Base-by-base conservation (phyloP, 345 rosid species). In the Dovyalis caffra region DNA sequence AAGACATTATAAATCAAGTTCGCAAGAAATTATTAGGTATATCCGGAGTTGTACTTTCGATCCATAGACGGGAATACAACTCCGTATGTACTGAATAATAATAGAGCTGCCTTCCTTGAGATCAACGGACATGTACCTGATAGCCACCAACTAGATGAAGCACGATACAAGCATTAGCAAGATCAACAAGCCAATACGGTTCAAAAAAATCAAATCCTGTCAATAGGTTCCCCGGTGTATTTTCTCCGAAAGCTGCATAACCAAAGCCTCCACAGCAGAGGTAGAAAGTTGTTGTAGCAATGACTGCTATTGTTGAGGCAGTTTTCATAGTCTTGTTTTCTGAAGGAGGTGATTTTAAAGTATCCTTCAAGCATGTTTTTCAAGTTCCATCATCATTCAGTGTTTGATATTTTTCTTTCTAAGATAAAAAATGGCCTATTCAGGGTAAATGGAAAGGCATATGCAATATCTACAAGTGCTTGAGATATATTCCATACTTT, bases 151-250 rank as follows among this genome's bases (percentile, higher is more conserved):
- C 51, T 25, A 88, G 69, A 78, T 88, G 91, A 71, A 83, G 47
- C 20, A 86, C 80, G 11, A 88, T 75, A 77, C 81, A 83, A 12
- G 89, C 86, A 43, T 88, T 86, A 4, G 89, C 91, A 0, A 88
- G 71, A 70, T 85, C 87, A 12, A 88, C 57, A 5, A 88, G 87
- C 91, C 91, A 88, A 37, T 82, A 85, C 0, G 89, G 87, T 57
- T 86, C 88, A 0, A 81, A 79, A 83, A 84, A 86, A 32, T 88
- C 88, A 12, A 87, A 85, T 0, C 87, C 88, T 15, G 90, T 85
- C 67, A 88, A 66, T 60, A 88, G 81, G 75, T 88, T 88, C 40
- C 91, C 89, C 0, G 91, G 91, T 1, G 88, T 84, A 35, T 78
- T 63, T 8, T 83, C 77, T 32, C 91, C 89, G 0, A 88, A 88